Evolutionary conservation across 2,329 filamentous ascomycete genomes (phyloP).

Genomic region (Penicillium oxalicum): DNA sequence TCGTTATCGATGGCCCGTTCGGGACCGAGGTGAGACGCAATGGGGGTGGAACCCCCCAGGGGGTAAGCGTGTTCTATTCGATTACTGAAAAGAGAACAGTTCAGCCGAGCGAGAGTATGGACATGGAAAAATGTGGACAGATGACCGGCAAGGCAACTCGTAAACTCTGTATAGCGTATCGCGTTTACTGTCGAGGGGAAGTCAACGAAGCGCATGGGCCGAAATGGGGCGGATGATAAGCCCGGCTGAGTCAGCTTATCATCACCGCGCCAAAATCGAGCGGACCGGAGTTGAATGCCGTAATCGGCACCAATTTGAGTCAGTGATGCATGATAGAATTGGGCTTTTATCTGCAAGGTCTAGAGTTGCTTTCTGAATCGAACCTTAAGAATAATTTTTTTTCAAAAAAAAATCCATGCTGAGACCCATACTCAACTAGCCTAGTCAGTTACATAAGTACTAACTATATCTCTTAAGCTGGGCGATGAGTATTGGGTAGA

Average conservation of each 20-base stretch:
- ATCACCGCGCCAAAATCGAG: too few species aligned
- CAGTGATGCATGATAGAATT: too few species aligned
- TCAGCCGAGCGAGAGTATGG: background rate
- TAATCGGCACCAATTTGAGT: too few species aligned
- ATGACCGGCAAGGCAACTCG: constrained; percentile 15
- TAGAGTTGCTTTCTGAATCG: too few species aligned
- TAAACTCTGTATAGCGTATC: constrained; percentile 7
- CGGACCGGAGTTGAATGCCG: too few species aligned
- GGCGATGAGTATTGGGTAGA: too few species aligned
- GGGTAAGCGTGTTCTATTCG: background rate
- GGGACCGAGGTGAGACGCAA: constrained; percentile 16
- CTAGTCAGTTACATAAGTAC: too few species aligned
- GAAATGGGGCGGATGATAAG: constrained; percentile 7
- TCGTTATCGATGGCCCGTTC: constrained; percentile 9
- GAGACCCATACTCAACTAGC: too few species aligned
- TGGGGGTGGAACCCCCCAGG: constrained; percentile 14
- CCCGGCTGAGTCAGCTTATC: constrained; percentile 16
- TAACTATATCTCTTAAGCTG: too few species aligned
- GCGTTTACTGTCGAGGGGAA: constrained; percentile 2
- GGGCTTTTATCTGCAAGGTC: too few species aligned
- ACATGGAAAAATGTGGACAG: background rate
- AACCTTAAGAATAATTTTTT: too few species aligned
- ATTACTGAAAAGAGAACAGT: background rate
- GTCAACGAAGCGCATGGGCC: constrained; percentile 2
- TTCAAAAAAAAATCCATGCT: too few species aligned